Percentiles rank a stretch among this genome's conserved stretches.
Evolutionary conservation across 208 protist genomes (phyloP).

Genomic region (Leishmania amazonensis): DNA sequence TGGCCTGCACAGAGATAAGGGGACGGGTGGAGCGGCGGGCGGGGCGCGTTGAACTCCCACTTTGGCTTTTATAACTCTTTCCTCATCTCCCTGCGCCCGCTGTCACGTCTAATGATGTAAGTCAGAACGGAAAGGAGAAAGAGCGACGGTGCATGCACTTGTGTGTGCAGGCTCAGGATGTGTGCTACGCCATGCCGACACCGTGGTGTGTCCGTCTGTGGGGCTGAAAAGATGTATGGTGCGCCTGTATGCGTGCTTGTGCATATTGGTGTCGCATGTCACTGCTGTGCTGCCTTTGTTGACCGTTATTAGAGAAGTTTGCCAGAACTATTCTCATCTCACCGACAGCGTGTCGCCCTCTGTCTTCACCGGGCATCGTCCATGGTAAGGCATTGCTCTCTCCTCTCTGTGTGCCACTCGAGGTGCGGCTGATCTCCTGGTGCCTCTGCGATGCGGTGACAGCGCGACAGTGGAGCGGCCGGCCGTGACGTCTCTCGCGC

Average conservation of each 20-base stretch:
- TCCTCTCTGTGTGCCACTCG: not conserved
- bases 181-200: not conserved
- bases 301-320: not conserved
- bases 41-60: not conserved
- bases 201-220: not conserved
- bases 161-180: not conserved
- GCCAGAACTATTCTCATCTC: not conserved
- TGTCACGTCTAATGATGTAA: not conserved
- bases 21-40: not conserved
- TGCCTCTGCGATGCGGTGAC: not conserved
- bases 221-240: not conserved
- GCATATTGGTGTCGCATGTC: not conserved
- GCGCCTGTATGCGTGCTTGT: not conserved
- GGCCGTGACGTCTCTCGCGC: not conserved
- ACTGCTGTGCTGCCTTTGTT: not conserved
- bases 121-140: not conserved
- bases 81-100: not conserved
- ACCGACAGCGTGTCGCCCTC: not conserved
- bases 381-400: not conserved
- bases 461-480: not conserved
- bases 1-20: not conserved
- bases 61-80: not conserved
- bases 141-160: not conserved
- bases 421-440: not conserved
- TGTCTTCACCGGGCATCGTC: not conserved